These are phyloP conservation scores for Tricharina praecox DNA, from an alignment of 495 filamentous ascomycete species.

Conservation along the genomic window DNA sequence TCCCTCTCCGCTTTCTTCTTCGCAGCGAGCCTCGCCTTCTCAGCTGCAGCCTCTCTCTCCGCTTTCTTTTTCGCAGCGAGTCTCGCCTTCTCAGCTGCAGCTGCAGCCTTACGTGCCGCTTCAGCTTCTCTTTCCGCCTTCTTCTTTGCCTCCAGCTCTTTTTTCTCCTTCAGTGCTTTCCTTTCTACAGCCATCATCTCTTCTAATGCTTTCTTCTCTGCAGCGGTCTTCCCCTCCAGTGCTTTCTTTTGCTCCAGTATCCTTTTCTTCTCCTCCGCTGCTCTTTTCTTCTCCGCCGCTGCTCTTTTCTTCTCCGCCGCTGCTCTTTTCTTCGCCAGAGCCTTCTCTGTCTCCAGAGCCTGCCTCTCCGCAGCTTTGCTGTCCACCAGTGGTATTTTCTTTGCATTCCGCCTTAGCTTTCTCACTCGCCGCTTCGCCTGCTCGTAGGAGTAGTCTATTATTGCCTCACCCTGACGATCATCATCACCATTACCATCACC, in stretches of 20 bases:
- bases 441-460: too few species aligned
- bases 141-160: neutral
- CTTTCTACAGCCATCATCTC: neutral
- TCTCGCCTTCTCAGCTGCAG: neutral
- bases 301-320: neutral
- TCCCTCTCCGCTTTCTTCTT: neutral
- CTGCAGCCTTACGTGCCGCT: neutral
- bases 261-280: neutral
- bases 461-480: too few species aligned
- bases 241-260: neutral
- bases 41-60: neutral
- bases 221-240: neutral
- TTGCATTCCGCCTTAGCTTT: too few species aligned
- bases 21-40: neutral
- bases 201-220: neutral
- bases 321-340: neutral
- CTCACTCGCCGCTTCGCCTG: too few species aligned
- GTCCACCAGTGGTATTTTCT: too few species aligned
- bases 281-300: neutral
- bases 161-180: neutral
- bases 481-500: too few species aligned
- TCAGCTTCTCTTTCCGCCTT: neutral
- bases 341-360: neutral
- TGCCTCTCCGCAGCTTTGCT: neutral
- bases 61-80: neutral